Conservation (phyloP, 352 stramenopile genomes). For the Phytophthora colocasiae region DNA sequence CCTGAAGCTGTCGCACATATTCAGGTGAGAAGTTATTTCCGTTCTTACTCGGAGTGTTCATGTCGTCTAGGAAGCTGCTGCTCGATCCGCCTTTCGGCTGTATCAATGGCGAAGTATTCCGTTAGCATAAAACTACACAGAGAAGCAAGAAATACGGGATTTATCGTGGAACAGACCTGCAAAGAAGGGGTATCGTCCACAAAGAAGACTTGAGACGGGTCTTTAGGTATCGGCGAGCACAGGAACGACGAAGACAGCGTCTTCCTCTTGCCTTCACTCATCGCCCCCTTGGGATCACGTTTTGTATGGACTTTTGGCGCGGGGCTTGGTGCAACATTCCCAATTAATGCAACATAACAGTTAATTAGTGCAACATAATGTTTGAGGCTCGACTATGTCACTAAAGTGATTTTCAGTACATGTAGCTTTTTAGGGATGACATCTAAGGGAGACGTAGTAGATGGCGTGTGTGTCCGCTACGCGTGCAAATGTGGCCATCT, state of each 20-base stretch:
- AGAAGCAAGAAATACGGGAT: not conserved
- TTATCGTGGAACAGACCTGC: conserved; percentile 11
- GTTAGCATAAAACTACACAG: not conserved
- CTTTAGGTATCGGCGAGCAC: conserved; percentile 72
- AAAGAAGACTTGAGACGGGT: conserved; percentile 67
- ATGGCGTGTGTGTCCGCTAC: conserved; percentile 67
- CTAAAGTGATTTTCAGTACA: not conserved
- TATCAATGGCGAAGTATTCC: not conserved
- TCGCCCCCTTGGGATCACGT: conserved; percentile 15
- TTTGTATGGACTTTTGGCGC: conserved; percentile 11
- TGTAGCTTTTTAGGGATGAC: conserved; percentile 1
- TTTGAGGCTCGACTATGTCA: conserved; percentile 14
- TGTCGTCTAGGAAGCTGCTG: conserved; percentile 50
- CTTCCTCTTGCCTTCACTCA: conserved; percentile 42
- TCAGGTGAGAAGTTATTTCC: conserved; percentile 14
- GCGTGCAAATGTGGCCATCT: conserved; percentile 77
- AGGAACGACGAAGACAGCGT: conserved; percentile 58
- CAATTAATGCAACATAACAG: conserved; percentile 8
- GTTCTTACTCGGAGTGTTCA: conserved; percentile 36
- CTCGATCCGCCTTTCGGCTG: conserved; percentile 28
- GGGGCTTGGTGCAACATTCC: conserved; percentile 10
- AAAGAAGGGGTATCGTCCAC: conserved; percentile 47
- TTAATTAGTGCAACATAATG: conserved; percentile 5
- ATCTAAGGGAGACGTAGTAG: conserved; percentile 18
- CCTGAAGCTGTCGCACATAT: conserved; percentile 40